Evolutionary conservation across 345 rosid genomes (phyloP), one percentile per base, ranked within the genome.

Genomic region (Euphorbia pulcherrima): DNA sequence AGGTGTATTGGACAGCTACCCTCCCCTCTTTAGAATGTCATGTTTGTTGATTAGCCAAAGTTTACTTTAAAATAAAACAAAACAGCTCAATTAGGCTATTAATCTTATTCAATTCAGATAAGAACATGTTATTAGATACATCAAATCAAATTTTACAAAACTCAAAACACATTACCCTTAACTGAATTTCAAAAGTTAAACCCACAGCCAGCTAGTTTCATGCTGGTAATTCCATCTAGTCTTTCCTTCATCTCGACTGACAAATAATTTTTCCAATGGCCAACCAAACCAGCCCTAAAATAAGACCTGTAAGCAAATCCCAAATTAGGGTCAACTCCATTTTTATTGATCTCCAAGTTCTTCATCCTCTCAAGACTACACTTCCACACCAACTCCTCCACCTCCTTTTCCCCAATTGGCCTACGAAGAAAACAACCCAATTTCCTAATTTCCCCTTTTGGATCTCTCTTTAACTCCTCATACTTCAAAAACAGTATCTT

Each of bases 321-420:
- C 9, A 65, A 0, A 59, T 30, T 40, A 5, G 72, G 76, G n/a
- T 72, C 81, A 4, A 67, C 74, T 3, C 87, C 81, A 44, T 20
- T 72, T 39, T 30, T 73, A 62, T 78, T 83, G 6, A 78, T 77
- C 65, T 83, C 84, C 68, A 78, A 69, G 69, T 46, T 76, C 62
- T 80, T 80, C 0, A 83, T 59, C 79, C 87, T 76, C 16, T 83
- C 83, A 29, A 83, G 39, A 64, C 78, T 77, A n/a, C 79, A 81
- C 61, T 74, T 72, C 78, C 76, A 28, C 0, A 72, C 6, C 24
- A 77, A 56, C 18, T 79, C 48, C 2, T 83, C 80, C 29, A 73
- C 79, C 4, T 79, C 72, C 8, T 77, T 83, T 1, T 5, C n/a
- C 23, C 29, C 64, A n/a, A 72, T 44, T 0, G 75, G 44, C 48